Percentiles rank a stretch among this genome's conserved stretches.
Conservation (phyloP, 2,329 filamentous ascomycete species). For the Xylariaceae sp. region DNA sequence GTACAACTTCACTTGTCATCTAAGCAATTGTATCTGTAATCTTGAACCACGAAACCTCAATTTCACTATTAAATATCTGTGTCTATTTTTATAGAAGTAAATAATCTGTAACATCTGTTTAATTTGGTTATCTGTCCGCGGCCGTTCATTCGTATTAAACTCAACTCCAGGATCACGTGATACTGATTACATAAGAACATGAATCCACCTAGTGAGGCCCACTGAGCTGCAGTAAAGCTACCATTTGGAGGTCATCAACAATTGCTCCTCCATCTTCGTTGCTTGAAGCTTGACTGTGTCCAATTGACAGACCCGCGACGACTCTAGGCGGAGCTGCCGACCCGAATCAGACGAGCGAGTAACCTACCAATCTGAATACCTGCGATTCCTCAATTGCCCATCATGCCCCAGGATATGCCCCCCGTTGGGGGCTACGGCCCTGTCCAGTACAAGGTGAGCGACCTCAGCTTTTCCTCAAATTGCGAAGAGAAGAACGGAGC, state of each 20-base stretch:
- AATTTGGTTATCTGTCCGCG: too few relatives aligned
- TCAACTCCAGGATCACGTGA: constrained; percentile 11
- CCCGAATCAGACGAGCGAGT: background rate
- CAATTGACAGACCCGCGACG: constrained; percentile 7
- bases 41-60: background rate
- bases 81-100: background rate
- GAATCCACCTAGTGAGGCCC: constrained; percentile 1
- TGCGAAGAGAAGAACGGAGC: constrained; percentile 2
- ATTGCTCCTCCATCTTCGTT: constrained; percentile 1
- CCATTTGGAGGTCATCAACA: constrained; percentile 2
- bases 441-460: constrained; percentile 91
- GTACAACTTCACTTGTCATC: constrained; percentile 11
- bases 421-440: constrained; percentile 92
- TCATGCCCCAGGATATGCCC: constrained; percentile 98
- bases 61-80: background rate
- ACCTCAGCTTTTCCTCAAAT: background rate
- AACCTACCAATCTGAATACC: background rate
- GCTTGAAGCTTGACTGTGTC: background rate
- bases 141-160: background rate
- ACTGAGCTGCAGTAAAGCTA: background rate
- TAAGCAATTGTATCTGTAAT: constrained; percentile 8
- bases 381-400: constrained; percentile 43
- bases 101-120: constrained; percentile 11
- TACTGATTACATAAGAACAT: constrained; percentile 6
- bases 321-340: background rate